Conservation (phyloP, 2,329 filamentous ascomycete genomes). For the Pseudogymnoascus sp. region DNA sequence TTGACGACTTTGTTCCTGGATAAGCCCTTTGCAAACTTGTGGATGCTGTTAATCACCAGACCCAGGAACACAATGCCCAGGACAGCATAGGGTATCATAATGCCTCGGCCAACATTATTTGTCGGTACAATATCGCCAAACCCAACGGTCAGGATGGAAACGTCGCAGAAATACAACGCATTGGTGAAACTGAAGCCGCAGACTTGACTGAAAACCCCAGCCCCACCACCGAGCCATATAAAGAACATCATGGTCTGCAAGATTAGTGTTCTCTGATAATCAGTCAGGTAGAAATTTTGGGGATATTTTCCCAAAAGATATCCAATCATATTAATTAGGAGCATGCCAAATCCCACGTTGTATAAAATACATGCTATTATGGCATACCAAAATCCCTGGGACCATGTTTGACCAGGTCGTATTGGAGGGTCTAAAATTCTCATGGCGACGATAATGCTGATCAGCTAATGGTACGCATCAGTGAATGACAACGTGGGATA, state of each 20-base stretch:
- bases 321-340: conserved; percentile 64
- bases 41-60: conserved; percentile 59
- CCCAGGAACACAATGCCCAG: conserved; percentile 63
- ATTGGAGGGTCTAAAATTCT: conserved; percentile 42
- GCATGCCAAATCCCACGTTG: conserved; percentile 51
- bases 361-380: conserved; percentile 58
- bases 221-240: conserved; percentile 60
- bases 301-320: conserved; percentile 63
- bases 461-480: conserved; percentile 36
- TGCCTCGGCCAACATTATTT: conserved; percentile 46
- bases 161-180: conserved; percentile 54
- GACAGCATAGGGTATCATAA: conserved; percentile 61
- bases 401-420: conserved; percentile 46
- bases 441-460: conserved; percentile 51
- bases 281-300: conserved; percentile 57
- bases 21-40: conserved; percentile 52
- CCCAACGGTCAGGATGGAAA: conserved; percentile 54
- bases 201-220: conserved; percentile 51
- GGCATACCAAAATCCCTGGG: conserved; percentile 64
- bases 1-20: conserved; percentile 55
- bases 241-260: conserved; percentile 66
- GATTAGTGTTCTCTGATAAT: conserved; percentile 62
- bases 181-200: conserved; percentile 54
- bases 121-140: conserved; percentile 55
- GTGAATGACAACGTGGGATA: conserved; percentile 44